A percentile compares a stretch with the other conserved stretches of the same genome.
Evolutionary conservation across 352 stramenopile species (phyloP).

Genomic region (Globisporangium recalcitrans): DNA sequence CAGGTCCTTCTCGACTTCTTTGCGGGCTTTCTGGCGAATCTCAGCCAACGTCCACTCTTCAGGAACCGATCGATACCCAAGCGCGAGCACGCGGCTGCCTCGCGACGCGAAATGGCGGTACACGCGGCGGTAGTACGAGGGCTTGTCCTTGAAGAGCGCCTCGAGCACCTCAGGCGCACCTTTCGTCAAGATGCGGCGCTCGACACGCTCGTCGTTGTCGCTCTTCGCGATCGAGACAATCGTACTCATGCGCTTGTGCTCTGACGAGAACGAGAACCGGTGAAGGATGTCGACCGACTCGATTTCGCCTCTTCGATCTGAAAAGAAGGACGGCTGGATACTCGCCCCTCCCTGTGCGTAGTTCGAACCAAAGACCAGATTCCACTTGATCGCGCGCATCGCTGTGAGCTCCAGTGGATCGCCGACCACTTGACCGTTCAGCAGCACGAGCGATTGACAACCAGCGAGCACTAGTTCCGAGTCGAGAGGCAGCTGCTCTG

Average conservation of each 20-base stretch:
- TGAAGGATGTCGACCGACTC: conserved; percentile 61
- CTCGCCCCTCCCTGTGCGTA: conserved; percentile 5
- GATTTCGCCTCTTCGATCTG: conserved; percentile 23
- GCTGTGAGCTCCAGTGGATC: conserved; percentile 93
- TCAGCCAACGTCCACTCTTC: conserved; percentile 20
- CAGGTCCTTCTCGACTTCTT: conserved; percentile 78
- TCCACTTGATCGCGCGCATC: conserved; percentile 80
- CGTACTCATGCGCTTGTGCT: conserved; percentile 90
- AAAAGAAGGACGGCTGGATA: conserved; percentile 30
- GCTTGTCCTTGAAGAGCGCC: conserved; percentile 63
- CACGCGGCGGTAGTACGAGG: conserved; percentile 48
- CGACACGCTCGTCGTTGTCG: conserved; percentile 28
- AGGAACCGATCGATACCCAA: conserved; percentile 69
- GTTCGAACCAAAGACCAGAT: conserved; percentile 21
- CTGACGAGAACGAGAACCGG: conserved; percentile 86
- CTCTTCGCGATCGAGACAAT: conserved; percentile 44
- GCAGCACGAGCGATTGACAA: conserved; percentile 90
- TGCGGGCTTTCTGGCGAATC: conserved; percentile 24
- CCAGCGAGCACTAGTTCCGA: conserved; percentile 40
- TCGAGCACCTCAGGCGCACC: conserved; percentile 91
- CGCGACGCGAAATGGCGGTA: conserved; percentile 41
- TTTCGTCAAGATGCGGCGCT: conserved; percentile 81
- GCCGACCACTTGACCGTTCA: conserved; percentile 87
- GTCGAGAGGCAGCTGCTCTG: conserved; percentile 30
- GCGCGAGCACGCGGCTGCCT: conserved; percentile 77